phyloP scores from a whole-genome alignment of 2,329 filamentous ascomycete species.

The Alternaria atra region DNA sequence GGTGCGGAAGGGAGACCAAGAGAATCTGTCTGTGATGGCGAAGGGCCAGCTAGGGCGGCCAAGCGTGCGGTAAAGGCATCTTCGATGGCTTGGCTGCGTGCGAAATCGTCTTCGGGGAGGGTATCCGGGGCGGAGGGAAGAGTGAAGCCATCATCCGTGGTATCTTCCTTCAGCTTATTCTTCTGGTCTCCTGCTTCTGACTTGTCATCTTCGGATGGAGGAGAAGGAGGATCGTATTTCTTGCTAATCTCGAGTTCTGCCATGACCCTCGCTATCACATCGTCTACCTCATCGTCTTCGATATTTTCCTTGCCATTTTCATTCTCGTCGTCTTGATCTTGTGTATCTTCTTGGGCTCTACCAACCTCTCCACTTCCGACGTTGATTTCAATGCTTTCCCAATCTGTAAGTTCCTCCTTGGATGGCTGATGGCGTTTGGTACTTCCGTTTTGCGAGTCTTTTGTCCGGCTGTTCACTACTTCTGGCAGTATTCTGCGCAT shows the following conservation, averaged over 20 bases:
- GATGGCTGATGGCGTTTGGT: constrained; percentile 5
- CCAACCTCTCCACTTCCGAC: constrained; percentile 34
- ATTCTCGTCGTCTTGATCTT: constrained; percentile 28
- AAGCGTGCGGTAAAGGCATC: constrained; percentile 58
- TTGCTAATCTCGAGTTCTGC: constrained; percentile 57
- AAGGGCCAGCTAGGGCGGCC: constrained; percentile 55
- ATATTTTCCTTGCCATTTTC: constrained; percentile 35
- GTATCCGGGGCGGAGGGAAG: constrained; percentile 57
- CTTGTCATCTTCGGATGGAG: constrained; percentile 27
- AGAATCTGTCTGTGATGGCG: constrained; percentile 35
- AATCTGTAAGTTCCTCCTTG: constrained; percentile 38
- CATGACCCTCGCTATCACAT: constrained; percentile 57
- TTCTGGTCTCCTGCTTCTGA: constrained; percentile 19
- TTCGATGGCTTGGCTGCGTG: constrained; percentile 49
- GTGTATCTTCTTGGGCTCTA: constrained; percentile 27
- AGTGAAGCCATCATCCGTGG: constrained; percentile 27
- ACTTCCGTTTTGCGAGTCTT: constrained; percentile 7
- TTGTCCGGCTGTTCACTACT: constrained; percentile 30
- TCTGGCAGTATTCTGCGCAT: constrained; percentile 52
- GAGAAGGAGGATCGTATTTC: constrained; percentile 47
- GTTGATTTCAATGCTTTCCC: constrained; percentile 45
- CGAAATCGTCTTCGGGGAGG: constrained; percentile 38
- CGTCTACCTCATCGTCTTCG: constrained; percentile 55
- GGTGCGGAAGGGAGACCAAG: constrained; percentile 58
- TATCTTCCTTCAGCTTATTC: constrained; percentile 7